These are phyloP conservation scores for Simplicillium sp. DNA, from an alignment of 2,329 filamentous ascomycete species.

Conservation along the genomic window DNA sequence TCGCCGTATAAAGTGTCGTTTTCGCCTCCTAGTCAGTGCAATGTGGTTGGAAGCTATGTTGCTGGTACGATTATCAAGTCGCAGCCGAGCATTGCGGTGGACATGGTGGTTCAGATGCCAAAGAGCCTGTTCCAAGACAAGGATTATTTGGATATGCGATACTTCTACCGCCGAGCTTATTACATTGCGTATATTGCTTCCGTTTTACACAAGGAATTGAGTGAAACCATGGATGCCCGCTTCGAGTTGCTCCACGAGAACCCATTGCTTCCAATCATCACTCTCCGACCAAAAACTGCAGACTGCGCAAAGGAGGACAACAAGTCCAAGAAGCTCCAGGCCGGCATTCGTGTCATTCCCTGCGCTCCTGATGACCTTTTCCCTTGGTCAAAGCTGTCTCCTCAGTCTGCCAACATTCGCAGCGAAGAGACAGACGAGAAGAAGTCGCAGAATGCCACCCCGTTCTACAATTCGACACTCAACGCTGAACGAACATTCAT, in stretches of 20 bases:
- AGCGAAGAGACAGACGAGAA: constrained; percentile 37
- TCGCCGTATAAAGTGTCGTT: constrained; percentile 77
- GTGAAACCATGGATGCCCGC: constrained; percentile 42
- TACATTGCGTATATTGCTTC: constrained; percentile 77
- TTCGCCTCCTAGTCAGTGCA: constrained; percentile 65
- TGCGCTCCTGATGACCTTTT: constrained; percentile 64
- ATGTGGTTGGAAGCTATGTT: constrained; percentile 82
- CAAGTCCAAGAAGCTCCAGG: constrained; percentile 15
- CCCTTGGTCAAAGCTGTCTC: constrained; percentile 58
- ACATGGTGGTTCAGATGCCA: constrained; percentile 85
- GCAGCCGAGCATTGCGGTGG: constrained; percentile 51
- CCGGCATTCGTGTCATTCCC: constrained; percentile 63
- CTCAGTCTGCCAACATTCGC: constrained; percentile 62
- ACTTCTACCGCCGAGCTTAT: constrained; percentile 90
- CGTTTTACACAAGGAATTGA: constrained; percentile 51
- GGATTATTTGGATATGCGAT: constrained; percentile 85
- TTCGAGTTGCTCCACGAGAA: constrained; percentile 67
- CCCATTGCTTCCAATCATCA: constrained; percentile 60
- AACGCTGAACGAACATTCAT: constrained; percentile 68
- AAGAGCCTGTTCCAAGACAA: constrained; percentile 76
- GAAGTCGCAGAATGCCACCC: constrained; percentile 43
- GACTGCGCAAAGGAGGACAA: constrained; percentile 10
- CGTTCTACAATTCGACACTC: constrained; percentile 83
- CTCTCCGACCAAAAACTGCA: constrained; percentile 26
- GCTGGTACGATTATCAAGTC: constrained; percentile 63